phyloP scores from a whole-genome alignment of 208 protist genomes.

The Crithidia mellificae region DNA sequence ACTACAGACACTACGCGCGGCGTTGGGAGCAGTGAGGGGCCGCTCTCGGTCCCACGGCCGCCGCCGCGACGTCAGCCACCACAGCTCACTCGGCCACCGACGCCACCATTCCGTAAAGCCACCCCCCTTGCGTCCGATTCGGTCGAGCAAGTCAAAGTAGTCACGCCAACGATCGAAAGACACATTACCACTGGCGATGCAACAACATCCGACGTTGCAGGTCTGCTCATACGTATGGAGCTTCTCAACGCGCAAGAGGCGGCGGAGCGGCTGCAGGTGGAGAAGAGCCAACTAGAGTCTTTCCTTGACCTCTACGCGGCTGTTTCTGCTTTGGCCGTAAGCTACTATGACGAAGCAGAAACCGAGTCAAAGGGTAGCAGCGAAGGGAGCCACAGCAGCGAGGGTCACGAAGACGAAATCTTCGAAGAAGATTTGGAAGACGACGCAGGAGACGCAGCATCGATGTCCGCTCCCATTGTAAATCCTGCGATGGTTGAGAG shows the following conservation, averaged over 20 bases:
- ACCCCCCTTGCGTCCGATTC: no score
- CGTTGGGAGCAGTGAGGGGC: background rate
- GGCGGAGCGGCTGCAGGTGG: conserved; percentile 13
- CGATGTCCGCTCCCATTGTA: background rate
- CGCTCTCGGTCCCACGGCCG: background rate
- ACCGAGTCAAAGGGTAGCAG: background rate
- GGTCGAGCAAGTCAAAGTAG: no score
- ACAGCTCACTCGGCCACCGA: background rate
- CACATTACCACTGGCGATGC: background rate
- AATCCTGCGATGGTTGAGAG: no score
- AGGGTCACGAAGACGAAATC: background rate
- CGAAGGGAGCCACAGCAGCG: background rate
- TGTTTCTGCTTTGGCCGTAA: background rate
- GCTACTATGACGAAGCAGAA: background rate
- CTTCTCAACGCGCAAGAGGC: conserved; percentile 6
- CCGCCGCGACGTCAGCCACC: background rate
- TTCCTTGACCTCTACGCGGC: no score
- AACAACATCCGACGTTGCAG: background rate
- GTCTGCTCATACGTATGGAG: no score
- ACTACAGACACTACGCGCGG: background rate
- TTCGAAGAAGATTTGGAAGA: background rate
- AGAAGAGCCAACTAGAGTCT: conserved; percentile 25
- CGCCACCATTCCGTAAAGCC: background rate
- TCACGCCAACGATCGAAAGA: no score
- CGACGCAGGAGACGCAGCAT: background rate